Evolutionary conservation across 139 green algal species (phyloP).

Genomic region (Deuterostichococcus epilithicus): DNA sequence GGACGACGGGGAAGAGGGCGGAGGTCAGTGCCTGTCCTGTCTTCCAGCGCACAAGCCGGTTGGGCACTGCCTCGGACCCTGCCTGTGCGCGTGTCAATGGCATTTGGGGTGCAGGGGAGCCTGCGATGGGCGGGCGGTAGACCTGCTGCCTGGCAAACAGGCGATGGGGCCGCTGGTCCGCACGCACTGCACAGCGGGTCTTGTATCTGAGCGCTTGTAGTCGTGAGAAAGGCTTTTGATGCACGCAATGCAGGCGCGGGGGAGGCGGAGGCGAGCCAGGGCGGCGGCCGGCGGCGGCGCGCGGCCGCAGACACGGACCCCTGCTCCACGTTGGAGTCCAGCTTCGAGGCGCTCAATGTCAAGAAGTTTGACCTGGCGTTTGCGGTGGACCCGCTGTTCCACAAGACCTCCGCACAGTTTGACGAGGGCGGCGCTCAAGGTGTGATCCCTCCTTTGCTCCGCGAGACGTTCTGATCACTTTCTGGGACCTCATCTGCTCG

Average conservation of each 20-base stretch:
- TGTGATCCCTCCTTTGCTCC: conserved; percentile 11
- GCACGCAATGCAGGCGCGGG: conserved; percentile 2
- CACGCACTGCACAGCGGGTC: no score
- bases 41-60: no score
- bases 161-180: no score
- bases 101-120: no score
- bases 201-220: no score
- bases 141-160: no score
- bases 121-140: no score
- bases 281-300: neutral
- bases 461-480: neutral
- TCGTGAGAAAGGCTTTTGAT: neutral
- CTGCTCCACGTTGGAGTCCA: conserved; percentile 56
- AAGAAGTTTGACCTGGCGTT: conserved; percentile 77
- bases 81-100: no score
- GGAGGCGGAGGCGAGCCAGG: conserved; percentile 5
- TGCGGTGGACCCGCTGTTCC: conserved; percentile 76
- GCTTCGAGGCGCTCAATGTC: conserved; percentile 57
- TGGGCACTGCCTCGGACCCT: no score
- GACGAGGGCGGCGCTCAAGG: conserved; percentile 72
- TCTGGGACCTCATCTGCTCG: neutral
- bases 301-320: conserved; percentile 3
- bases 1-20: neutral
- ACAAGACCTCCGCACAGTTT: conserved; percentile 84
- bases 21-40: no score